Evolutionary conservation across 305 asterid species (phyloP), one percentile per base, ranked within the genome.

Genomic region (Euphrasia arctica): DNA sequence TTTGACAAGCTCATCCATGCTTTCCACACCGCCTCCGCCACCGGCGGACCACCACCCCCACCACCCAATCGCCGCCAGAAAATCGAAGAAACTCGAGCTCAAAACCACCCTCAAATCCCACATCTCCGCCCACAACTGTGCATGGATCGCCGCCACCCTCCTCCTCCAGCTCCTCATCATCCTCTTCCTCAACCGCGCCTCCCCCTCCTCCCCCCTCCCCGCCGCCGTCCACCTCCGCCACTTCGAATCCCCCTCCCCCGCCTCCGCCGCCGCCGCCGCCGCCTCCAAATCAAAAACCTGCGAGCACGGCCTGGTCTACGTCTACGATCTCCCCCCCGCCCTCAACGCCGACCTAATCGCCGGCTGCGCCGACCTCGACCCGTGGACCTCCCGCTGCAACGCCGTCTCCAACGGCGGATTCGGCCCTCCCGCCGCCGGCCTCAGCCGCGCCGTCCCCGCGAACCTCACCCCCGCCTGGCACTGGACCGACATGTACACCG

Each of bases 401-500:
- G 86, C 83, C 43, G 77, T 85, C 25, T 76, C 84, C 49, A 81
- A 85, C 68, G 75, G 72, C 60, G 93, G 90, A 3, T 67, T 77
- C 10, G 93, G 93, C 0, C 90, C 80, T 10, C 73, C 66, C 4
- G 90, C 93, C 69, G 61, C 72, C 47, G 78, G 76, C 1, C 82
- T 85, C 6, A 52, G 49, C 39, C 70, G 52, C 5, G 58, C 76
- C 54, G 70, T 83, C 1, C 86, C 86, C 0, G n/a, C 3, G 0
- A 74, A 71, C 62, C 78, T 85, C 48, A 52, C 70, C 49, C 74
- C 83, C 0, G 83, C 85, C n/a, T 85, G 93, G 93, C 74, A 70
- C 68, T 85, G 93, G 93, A 85, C 93, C 2, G 88, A 85, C 54
- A 83, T 81, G 88, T 85, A 81, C 74, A 71, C 84, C 9, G 85